phyloP scores from a whole-genome alignment of 176 grass and related monocot genomes.

The Ananas comosus region DNA sequence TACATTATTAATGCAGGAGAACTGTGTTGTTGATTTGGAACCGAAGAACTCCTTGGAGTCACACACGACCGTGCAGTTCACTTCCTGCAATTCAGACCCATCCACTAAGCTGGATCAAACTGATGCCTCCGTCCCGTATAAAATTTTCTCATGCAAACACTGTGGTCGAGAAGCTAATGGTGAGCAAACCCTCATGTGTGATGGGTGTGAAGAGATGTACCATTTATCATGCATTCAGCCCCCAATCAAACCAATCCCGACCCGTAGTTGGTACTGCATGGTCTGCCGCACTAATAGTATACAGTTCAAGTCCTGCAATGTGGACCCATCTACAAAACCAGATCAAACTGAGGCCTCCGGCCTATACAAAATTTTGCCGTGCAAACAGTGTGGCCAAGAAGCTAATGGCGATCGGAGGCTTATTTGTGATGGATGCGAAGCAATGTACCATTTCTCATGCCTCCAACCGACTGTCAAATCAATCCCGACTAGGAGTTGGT shows the following conservation, averaged over 20 bases:
- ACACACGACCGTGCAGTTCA: constrained; percentile 36
- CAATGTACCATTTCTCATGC: constrained; percentile 66
- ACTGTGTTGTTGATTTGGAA: constrained; percentile 25
- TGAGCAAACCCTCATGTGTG: constrained; percentile 57
- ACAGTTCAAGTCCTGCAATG: no score
- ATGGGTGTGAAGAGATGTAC: constrained; percentile 57
- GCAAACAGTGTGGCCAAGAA: constrained; percentile 52
- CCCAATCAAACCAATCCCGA: constrained; percentile 37
- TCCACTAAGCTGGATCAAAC: constrained; percentile 53
- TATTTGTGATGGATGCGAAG: constrained; percentile 75
- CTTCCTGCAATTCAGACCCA: constrained; percentile 53
- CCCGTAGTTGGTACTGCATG: constrained; percentile 58
- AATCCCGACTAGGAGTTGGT: constrained; percentile 52
- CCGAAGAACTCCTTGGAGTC: constrained; percentile 43
- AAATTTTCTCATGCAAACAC: constrained; percentile 44
- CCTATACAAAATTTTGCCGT: constrained; percentile 28
- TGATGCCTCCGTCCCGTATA: constrained; percentile 23
- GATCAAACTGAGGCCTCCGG: constrained; percentile 28
- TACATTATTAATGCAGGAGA: constrained; percentile 34
- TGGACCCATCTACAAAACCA: constrained; percentile 36
- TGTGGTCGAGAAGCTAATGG: constrained; percentile 47
- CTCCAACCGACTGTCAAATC: constrained; percentile 40
- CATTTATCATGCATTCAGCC: constrained; percentile 70
- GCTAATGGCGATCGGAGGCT: constrained; percentile 45
- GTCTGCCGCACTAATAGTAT: constrained; percentile 28